Conservation (phyloP, 768 basidiomycete species). For the Boletus rubroflammeus region DNA sequence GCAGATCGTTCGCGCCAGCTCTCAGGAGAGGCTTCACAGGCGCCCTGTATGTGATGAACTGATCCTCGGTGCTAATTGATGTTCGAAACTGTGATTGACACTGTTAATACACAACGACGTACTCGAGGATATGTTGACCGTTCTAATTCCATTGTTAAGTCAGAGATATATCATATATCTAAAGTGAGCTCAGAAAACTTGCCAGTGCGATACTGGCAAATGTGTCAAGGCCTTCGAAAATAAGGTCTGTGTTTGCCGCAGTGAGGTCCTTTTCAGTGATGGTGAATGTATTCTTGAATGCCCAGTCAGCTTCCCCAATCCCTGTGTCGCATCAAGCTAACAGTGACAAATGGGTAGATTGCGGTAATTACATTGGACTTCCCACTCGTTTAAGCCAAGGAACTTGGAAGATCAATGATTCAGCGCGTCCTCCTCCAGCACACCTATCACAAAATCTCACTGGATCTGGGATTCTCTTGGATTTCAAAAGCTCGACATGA, state of each 20-base stretch:
- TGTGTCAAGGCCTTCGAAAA: constrained; percentile 91
- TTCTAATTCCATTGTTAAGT: constrained; percentile 49
- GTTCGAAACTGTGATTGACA: not conserved
- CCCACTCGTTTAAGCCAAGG: constrained; percentile 79
- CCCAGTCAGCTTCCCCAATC: constrained; percentile 87
- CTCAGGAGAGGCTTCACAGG: constrained; percentile 53
- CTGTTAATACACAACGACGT: not conserved
- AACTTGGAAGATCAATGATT: constrained; percentile 47
- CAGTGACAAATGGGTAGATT: not conserved
- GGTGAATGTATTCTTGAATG: constrained; percentile 66
- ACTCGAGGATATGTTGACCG: constrained; percentile 64
- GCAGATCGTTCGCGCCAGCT: constrained; percentile 59
- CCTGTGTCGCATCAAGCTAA: constrained; percentile 41
- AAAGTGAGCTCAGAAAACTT: constrained; percentile 3
- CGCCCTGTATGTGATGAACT: constrained; percentile 75
- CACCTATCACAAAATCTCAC: constrained; percentile 40
- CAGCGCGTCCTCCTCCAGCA: constrained; percentile 2
- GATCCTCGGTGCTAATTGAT: constrained; percentile 61
- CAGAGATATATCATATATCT: not conserved
- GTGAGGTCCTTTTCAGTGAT: constrained; percentile 46
- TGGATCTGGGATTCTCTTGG: constrained; percentile 77
- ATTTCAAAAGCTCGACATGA: constrained; percentile 78
- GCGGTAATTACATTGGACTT: constrained; percentile 72
- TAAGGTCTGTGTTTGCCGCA: constrained; percentile 57
- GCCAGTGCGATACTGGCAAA: constrained; percentile 74